Conservation (phyloP, 768 basidiomycete species). For the Baorangia bicolor region DNA sequence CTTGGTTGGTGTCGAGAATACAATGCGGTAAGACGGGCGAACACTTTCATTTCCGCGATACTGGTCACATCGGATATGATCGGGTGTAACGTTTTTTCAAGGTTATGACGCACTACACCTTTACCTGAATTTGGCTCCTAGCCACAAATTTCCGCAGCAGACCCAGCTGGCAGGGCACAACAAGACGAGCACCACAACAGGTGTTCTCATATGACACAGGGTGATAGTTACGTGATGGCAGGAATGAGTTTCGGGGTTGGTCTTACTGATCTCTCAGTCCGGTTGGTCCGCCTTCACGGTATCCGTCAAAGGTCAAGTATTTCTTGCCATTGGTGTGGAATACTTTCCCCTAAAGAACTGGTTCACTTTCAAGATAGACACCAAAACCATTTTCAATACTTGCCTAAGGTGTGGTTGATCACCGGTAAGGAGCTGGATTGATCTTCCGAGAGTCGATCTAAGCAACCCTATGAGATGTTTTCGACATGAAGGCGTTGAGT, state of each 20-base stretch:
- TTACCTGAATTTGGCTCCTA: not conserved
- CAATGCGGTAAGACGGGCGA: too few relatives aligned
- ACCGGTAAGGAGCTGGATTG: not conserved
- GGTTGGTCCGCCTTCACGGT: too few relatives aligned
- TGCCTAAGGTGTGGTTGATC: not conserved
- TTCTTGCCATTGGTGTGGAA: not conserved
- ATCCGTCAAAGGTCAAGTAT: not conserved
- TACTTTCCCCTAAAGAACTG: not conserved
- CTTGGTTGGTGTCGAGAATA: too few relatives aligned
- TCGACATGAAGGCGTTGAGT: too few relatives aligned
- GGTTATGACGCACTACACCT: not conserved
- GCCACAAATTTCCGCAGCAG: not conserved
- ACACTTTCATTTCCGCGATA: too few relatives aligned
- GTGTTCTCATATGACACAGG: not conserved
- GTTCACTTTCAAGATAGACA: not conserved
- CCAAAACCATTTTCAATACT: not conserved
- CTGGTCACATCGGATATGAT: not conserved
- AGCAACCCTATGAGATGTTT: not conserved
- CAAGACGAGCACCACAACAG: not conserved
- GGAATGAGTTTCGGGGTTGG: too few relatives aligned
- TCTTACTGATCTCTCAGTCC: too few relatives aligned
- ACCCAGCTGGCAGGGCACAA: not conserved
- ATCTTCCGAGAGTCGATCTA: not conserved
- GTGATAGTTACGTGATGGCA: not conserved
- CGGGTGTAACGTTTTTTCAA: not conserved